A percentile compares a stretch with the other conserved stretches of the same genome.
Evolutionary conservation across 2,329 filamentous ascomycete species (phyloP).

Genomic region (Stachybotrys elegans): DNA sequence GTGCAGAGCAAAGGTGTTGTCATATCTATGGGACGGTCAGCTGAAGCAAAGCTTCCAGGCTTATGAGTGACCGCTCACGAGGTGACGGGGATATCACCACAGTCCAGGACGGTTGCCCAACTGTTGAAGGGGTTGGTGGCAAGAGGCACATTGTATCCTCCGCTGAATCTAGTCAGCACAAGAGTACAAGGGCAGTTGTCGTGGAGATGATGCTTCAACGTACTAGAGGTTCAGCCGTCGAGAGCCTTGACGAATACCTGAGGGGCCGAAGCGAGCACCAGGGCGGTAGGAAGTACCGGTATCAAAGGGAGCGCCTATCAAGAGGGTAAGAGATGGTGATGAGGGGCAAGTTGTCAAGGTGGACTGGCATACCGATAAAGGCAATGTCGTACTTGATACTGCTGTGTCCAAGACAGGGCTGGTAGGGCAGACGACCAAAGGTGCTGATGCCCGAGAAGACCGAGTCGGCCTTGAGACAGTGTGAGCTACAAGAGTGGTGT

Average conservation of each 20-base stretch:
- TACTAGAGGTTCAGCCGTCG: slow-evolving; percentile 84
- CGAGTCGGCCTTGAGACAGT: slow-evolving; percentile 64
- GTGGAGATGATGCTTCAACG: slow-evolving; percentile 35
- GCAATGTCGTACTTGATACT: slow-evolving; percentile 77
- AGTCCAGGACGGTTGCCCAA: slow-evolving; percentile 76
- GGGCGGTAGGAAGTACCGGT: slow-evolving; percentile 82
- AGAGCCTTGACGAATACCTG: slow-evolving; percentile 80
- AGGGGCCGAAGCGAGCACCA: slow-evolving; percentile 78
- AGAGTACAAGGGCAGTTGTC: too few relatives aligned
- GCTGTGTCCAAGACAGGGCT: slow-evolving; percentile 66
- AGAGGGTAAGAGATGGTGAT: slow-evolving; percentile 7
- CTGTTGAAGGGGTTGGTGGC: slow-evolving; percentile 75
- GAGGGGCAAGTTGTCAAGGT: background rate
- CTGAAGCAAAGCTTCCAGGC: background rate
- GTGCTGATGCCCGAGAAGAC: slow-evolving; percentile 87
- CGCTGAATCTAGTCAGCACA: slow-evolving; percentile 58
- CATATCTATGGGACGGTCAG: slow-evolving; percentile 51
- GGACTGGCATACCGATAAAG: slow-evolving; percentile 62
- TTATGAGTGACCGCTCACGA: slow-evolving; percentile 52
- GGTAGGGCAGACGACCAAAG: slow-evolving; percentile 74
- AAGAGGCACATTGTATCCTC: slow-evolving; percentile 81
- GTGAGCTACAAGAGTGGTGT: slow-evolving; percentile 3
- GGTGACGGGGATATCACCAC: slow-evolving; percentile 79
- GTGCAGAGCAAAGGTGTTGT: slow-evolving; percentile 74
- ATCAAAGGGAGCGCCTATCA: slow-evolving; percentile 71